Conservation (phyloP, 345 rosid species). For the Litchi chinensis region DNA sequence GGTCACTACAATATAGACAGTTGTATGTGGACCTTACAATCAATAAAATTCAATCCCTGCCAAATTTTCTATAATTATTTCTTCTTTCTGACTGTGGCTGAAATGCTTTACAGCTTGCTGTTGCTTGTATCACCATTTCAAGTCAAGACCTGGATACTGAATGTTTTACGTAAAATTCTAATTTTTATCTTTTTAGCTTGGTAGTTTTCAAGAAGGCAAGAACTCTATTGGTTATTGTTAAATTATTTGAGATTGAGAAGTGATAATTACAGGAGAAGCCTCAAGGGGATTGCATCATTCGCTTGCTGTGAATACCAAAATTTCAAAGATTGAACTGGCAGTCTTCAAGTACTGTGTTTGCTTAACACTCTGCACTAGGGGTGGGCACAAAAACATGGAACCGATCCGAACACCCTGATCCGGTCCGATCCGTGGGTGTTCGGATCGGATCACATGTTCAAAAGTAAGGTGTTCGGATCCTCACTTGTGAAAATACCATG, state of each 20-base stretch:
- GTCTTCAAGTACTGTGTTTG: not conserved
- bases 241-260: not conserved
- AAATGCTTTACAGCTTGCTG: not conserved
- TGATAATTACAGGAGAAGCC: not conserved
- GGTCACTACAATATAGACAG: not conserved
- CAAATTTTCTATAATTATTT: not conserved
- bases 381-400: too few species aligned
- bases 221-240: not conserved
- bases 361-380: not conserved
- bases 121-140: too few species aligned
- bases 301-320: not conserved
- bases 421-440: too few species aligned
- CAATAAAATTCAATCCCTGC: not conserved
- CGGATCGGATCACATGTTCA: too few species aligned
- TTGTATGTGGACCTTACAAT: not conserved
- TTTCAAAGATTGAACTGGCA: conserved; percentile 1
- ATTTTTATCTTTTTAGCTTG: too few species aligned
- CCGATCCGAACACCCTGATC: too few species aligned
- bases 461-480: too few species aligned
- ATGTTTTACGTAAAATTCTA: too few species aligned
- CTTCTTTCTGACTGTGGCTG: not conserved
- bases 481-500: too few species aligned
- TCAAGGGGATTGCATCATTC: not conserved
- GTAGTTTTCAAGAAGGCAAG: not conserved
- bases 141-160: too few species aligned